phyloP scores from a whole-genome alignment of 345 rosid species.

The Hibiscus mutabilis region DNA sequence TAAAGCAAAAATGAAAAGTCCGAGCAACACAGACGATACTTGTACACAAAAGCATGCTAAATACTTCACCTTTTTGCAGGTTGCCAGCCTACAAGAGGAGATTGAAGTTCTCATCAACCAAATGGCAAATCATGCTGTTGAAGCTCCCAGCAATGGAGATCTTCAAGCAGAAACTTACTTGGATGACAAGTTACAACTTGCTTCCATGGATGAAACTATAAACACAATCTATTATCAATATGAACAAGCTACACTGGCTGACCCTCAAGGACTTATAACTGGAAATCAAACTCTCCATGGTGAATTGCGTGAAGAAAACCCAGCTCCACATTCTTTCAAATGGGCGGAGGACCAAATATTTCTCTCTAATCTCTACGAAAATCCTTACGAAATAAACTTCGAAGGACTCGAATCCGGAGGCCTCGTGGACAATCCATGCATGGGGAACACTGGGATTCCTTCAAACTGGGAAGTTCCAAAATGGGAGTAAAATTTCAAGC shows the following conservation, averaged over 20 bases:
- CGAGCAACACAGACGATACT: background rate
- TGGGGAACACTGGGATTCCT: conserved; percentile 16
- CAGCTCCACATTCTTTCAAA: conserved; percentile 18
- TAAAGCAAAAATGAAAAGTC: background rate
- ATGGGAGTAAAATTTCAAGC: background rate
- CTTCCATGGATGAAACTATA: conserved; percentile 21
- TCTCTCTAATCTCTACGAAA: conserved; percentile 19
- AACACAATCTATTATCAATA: conserved; percentile 28
- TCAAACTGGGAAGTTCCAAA: background rate
- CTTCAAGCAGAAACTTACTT: conserved; percentile 15
- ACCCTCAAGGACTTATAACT: conserved; percentile 20
- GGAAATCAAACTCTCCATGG: conserved; percentile 20
- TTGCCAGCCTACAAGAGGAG: conserved; percentile 53
- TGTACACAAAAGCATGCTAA: background rate
- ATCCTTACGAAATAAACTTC: conserved; percentile 22
- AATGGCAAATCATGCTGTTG: conserved; percentile 32
- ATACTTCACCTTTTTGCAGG: conserved; percentile 32
- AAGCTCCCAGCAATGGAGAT: conserved; percentile 21
- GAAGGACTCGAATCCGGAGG: conserved; percentile 36
- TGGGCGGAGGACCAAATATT: conserved; percentile 28
- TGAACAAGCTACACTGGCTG: conserved; percentile 23
- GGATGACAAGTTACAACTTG: conserved; percentile 19
- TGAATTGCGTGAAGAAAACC: conserved; percentile 12
- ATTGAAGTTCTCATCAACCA: conserved; percentile 45
- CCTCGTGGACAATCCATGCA: conserved; percentile 26